phyloP scores from a whole-genome alignment of 257 asterid species.

The Fraxinus americana region DNA sequence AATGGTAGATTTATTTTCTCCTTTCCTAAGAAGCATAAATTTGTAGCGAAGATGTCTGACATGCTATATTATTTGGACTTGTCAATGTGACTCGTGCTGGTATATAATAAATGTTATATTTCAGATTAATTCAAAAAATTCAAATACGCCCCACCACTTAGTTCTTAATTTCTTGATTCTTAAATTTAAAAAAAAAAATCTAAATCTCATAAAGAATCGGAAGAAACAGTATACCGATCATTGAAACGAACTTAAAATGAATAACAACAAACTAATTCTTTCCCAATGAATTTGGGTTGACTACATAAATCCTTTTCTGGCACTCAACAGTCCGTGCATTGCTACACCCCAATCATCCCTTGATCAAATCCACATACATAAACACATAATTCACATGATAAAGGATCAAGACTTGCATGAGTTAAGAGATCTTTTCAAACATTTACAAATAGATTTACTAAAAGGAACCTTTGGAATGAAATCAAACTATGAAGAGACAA shows the following conservation, averaged over 20 bases:
- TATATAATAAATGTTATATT: neutral
- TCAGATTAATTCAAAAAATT: neutral
- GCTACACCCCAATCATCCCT: neutral
- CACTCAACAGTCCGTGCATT: neutral
- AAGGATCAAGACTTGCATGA: constrained; percentile 5
- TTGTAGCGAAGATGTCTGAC: neutral
- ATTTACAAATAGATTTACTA: neutral
- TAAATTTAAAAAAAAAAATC: neutral
- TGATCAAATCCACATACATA: neutral
- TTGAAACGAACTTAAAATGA: neutral
- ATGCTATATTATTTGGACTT: neutral
- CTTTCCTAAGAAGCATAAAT: neutral
- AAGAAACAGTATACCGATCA: neutral
- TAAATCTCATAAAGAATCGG: neutral
- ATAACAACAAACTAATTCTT: neutral
- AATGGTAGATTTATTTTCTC: neutral
- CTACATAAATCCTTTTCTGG: neutral
- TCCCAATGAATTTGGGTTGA: neutral
- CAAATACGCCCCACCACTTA: neutral
- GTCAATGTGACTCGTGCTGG: neutral
- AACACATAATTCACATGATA: neutral
- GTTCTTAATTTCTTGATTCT: neutral
- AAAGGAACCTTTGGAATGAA: neutral
- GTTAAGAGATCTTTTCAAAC: neutral
- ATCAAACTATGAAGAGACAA: constrained; percentile 18